Evolutionary conservation across 495 filamentous ascomycete species (phyloP).

Genomic region (Penicillium riverlandense): DNA sequence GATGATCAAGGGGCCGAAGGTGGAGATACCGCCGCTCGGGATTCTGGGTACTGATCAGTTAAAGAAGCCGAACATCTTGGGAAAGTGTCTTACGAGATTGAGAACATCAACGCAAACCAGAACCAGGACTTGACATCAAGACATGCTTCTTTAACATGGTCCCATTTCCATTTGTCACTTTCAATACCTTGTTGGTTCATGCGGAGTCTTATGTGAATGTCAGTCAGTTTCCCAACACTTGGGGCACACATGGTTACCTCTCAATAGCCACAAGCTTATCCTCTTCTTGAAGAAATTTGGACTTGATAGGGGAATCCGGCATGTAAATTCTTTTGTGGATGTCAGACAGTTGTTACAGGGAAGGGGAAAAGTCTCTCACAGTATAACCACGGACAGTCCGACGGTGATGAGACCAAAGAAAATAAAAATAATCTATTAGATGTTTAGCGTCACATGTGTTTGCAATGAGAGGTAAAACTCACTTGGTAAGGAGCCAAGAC

Average conservation of each 20-base stretch:
- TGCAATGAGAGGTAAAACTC: constrained; percentile 1
- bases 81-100: constrained; percentile 29
- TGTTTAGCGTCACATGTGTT: background rate
- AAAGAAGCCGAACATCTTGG: background rate
- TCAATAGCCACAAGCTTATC: constrained; percentile 58
- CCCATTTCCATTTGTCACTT: constrained; percentile 53
- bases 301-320: constrained; percentile 54
- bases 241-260: constrained; percentile 17
- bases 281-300: constrained; percentile 50
- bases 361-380: constrained; percentile 13
- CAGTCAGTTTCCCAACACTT: too few relatives aligned
- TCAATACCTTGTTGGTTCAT: constrained; percentile 57
- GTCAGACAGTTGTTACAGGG: background rate
- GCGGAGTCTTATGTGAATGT: constrained; percentile 23
- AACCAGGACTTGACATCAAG: constrained; percentile 60
- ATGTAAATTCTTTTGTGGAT: constrained; percentile 31
- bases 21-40: constrained; percentile 54
- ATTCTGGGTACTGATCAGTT: constrained; percentile 37
- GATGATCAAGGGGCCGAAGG: constrained; percentile 59
- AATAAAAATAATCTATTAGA: constrained; percentile 43
- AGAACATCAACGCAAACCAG: constrained; percentile 56
- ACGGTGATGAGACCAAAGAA: constrained; percentile 49
- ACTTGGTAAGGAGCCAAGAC: constrained; percentile 51
- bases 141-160: constrained; percentile 54
- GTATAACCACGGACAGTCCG: constrained; percentile 37